Evolutionary conservation across 768 basidiomycete genomes (phyloP).

Genomic region (Piloderma croceum): DNA sequence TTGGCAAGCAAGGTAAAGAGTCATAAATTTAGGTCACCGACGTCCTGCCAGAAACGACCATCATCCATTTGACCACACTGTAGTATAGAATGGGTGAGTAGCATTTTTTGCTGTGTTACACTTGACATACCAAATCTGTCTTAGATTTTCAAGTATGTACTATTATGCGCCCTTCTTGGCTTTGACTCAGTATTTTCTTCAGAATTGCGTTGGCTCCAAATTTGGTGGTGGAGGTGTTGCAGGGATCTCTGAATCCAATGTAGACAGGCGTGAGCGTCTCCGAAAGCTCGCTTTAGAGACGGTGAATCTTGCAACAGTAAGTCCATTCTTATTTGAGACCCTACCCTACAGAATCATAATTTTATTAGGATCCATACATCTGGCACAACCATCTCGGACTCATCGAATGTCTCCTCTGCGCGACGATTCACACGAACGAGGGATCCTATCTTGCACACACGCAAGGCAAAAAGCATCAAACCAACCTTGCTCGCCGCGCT

Average conservation of each 20-base stretch:
- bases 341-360: constrained; percentile 9
- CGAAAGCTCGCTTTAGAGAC: constrained; percentile 95
- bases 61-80: too few relatives aligned
- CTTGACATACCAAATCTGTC: too few relatives aligned
- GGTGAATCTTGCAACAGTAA: constrained; percentile 93
- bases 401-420: constrained; percentile 94
- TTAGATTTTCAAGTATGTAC: constrained; percentile 63
- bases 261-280: constrained; percentile 90
- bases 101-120: too few relatives aligned
- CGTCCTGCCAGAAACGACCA: too few relatives aligned
- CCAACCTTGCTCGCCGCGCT: constrained; percentile 93
- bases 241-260: constrained; percentile 89
- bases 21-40: too few relatives aligned
- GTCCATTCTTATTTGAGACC: constrained; percentile 11
- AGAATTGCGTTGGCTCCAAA: constrained; percentile 95
- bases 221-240: constrained; percentile 96
- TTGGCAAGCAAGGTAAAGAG: too few relatives aligned
- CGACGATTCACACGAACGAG: constrained; percentile 99
- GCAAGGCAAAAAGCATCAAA: constrained; percentile 99
- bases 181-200: constrained; percentile 7
- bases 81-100: too few relatives aligned
- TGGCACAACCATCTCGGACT: constrained; percentile 97
- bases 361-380: constrained; percentile 89
- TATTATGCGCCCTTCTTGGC: neutral
- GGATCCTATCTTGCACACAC: constrained; percentile 99